A percentile compares a stretch with the other conserved stretches of the same genome.
Evolutionary conservation across 2,329 filamentous ascomycete species (phyloP).

Genomic region (Ophiocordyceps camponoti-floridani): DNA sequence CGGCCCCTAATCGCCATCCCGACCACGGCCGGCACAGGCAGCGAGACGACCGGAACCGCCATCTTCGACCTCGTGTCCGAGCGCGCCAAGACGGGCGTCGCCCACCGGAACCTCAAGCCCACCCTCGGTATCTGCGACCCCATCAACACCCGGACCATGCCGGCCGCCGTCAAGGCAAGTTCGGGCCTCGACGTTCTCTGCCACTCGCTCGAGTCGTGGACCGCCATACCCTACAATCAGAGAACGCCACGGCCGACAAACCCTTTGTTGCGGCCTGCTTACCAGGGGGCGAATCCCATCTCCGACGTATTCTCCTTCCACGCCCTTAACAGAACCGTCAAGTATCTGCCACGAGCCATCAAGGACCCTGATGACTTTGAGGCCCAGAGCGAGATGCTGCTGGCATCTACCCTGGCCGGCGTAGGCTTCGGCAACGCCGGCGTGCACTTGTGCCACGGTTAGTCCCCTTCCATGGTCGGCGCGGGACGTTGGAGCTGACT

Average conservation of each 20-base stretch:
- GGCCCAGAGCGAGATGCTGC: slow-evolving; percentile 87
- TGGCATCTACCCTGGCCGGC: slow-evolving; percentile 83
- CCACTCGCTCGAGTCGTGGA: slow-evolving; percentile 92
- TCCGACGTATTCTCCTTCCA: slow-evolving; percentile 91
- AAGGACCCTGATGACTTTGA: slow-evolving; percentile 79
- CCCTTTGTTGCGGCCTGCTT: slow-evolving; percentile 79
- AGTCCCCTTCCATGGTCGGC: slow-evolving; percentile 5
- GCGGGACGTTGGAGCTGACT: neutral
- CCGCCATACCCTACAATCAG: slow-evolving; percentile 85
- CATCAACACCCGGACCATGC: slow-evolving; percentile 92
- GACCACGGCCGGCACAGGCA: slow-evolving; percentile 71
- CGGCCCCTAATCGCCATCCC: slow-evolving; percentile 68
- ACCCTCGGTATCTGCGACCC: slow-evolving; percentile 76
- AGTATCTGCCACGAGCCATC: slow-evolving; percentile 81
- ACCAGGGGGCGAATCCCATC: slow-evolving; percentile 95
- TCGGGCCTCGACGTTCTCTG: slow-evolving; percentile 91
- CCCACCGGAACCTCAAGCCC: slow-evolving; percentile 88
- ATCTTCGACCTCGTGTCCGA: slow-evolving; percentile 91
- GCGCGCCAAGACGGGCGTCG: slow-evolving; percentile 87
- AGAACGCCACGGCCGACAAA: slow-evolving; percentile 70
- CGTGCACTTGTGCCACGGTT: slow-evolving; percentile 58
- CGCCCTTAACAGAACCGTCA: slow-evolving; percentile 66
- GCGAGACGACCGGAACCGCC: slow-evolving; percentile 91
- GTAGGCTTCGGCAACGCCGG: slow-evolving; percentile 97
- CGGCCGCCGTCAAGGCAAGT: slow-evolving; percentile 75